phyloP scores from a whole-genome alignment of 2,329 filamentous ascomycete species.

The Trichoderma lentiforme region DNA sequence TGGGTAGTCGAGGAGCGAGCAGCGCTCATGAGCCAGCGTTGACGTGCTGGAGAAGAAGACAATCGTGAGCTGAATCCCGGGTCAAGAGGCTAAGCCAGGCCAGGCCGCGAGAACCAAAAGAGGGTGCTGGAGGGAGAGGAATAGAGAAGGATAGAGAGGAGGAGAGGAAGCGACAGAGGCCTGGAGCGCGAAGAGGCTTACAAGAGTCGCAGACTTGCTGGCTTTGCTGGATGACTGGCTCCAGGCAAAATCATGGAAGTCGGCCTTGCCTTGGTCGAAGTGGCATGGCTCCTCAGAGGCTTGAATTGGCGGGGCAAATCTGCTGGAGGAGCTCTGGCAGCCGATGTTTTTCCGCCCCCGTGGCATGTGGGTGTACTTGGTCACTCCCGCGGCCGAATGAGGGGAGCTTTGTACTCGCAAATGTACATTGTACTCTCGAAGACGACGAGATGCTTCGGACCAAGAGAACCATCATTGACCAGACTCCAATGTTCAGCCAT shows the following conservation, averaged over 20 bases:
- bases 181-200: background rate
- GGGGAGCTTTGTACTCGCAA: background rate
- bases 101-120: background rate
- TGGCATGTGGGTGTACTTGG: background rate
- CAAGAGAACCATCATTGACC: background rate
- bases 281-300: constrained; percentile 14
- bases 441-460: background rate
- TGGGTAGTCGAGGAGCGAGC: constrained; percentile 21
- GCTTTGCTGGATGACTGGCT: constrained; percentile 15
- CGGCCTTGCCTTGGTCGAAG: constrained; percentile 16
- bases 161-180: background rate
- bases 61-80: background rate
- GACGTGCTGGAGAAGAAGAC: background rate
- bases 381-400: background rate
- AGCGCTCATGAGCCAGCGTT: constrained; percentile 27
- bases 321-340: background rate
- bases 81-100: background rate
- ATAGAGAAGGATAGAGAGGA: background rate
- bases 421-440: background rate
- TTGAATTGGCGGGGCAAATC: constrained; percentile 20
- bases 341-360: constrained; percentile 32
- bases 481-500: background rate
- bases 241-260: constrained; percentile 19
- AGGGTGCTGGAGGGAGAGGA: background rate
- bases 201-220: background rate